A percentile compares a stretch with the other conserved stretches of the same genome.
These are phyloP conservation scores for Podosphaera xanthii DNA, from an alignment of 2,329 filamentous ascomycete genomes.

Conservation along the genomic window DNA sequence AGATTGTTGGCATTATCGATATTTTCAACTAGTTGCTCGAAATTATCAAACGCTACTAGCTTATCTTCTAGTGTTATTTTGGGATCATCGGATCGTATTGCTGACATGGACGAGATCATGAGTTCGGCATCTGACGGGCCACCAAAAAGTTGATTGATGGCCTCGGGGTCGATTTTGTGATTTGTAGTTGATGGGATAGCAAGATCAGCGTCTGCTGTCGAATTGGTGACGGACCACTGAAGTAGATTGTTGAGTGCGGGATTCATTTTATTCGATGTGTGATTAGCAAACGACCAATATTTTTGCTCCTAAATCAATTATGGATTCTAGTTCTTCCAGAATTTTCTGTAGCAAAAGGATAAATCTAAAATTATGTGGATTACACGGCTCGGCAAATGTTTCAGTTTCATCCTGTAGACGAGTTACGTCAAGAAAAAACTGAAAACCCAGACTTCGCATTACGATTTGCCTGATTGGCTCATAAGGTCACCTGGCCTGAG, in stretches of 20 bases:
- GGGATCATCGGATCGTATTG: conserved; percentile 38
- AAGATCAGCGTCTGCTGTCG: conserved; percentile 18
- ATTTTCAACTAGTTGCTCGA: conserved; percentile 76
- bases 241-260: conserved; percentile 16
- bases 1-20: conserved; percentile 97
- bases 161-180: conserved; percentile 38
- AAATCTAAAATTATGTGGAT: too few relatives aligned
- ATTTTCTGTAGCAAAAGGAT: too few relatives aligned
- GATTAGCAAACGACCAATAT: too few relatives aligned
- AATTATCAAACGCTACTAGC: conserved; percentile 75
- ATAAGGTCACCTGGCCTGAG: too few relatives aligned
- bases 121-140: conserved; percentile 76
- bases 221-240: conserved; percentile 32
- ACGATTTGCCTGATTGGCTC: too few relatives aligned
- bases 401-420: too few relatives aligned
- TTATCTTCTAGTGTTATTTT: conserved; percentile 51
- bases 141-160: conserved; percentile 54
- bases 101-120: conserved; percentile 67
- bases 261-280: conserved; percentile 9
- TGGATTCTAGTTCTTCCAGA: too few relatives aligned
- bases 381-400: too few relatives aligned
- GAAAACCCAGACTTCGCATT: too few relatives aligned
- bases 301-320: too few relatives aligned
- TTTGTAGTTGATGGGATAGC: conserved; percentile 6
- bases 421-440: too few relatives aligned